phyloP scores from a whole-genome alignment of 2,329 filamentous ascomycete species.

The Cordyceps javanica region DNA sequence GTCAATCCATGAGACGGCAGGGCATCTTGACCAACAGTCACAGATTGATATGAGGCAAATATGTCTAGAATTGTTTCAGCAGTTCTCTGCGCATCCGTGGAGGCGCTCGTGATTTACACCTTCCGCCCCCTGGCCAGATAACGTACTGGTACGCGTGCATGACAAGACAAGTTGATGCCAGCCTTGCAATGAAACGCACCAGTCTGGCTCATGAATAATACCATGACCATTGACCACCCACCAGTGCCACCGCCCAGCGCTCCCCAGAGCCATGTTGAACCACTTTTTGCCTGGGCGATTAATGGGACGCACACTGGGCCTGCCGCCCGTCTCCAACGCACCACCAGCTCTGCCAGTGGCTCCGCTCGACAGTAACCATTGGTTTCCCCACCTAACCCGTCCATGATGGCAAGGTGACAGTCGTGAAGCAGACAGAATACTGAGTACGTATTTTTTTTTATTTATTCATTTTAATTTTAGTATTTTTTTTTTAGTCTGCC shows the following conservation, averaged over 20 bases:
- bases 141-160: too few relatives aligned
- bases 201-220: not conserved
- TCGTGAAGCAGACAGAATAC: not conserved
- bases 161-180: not conserved
- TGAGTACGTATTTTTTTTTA: not conserved
- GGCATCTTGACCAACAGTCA: too few relatives aligned
- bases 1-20: too few relatives aligned
- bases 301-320: not conserved
- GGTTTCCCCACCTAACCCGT: slow-evolving; percentile 7
- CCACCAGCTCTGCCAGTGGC: not conserved
- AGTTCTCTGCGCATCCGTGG: not conserved
- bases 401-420: slow-evolving; percentile 13
- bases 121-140: too few relatives aligned
- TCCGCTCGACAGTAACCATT: slow-evolving; percentile 4
- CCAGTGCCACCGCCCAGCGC: too few relatives aligned
- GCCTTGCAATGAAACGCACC: not conserved
- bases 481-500: not conserved
- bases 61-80: not conserved
- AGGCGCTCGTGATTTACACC: too few relatives aligned
- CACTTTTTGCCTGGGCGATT: too few relatives aligned
- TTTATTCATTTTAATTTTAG: not conserved
- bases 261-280: not conserved
- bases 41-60: not conserved
- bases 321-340: not conserved
- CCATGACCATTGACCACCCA: not conserved